Conservation (phyloP, 352 stramenopile genomes). For the Phytophthora pseudosyringae region DNA sequence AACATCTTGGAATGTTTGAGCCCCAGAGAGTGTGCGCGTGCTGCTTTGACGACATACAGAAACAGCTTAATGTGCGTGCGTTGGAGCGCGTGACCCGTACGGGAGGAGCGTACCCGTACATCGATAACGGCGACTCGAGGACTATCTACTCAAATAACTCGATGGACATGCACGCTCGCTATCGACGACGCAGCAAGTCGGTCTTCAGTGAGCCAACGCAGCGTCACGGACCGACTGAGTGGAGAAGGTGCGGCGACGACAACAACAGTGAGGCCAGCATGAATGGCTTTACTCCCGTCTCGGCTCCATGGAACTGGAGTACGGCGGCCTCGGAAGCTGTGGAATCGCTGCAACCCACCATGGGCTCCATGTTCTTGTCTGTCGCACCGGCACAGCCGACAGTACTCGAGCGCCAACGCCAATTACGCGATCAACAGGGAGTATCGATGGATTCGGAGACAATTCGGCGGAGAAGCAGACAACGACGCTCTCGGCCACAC, state of each 20-base stretch:
- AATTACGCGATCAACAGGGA: slow-evolving; percentile 19
- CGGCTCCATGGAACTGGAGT: slow-evolving; percentile 29
- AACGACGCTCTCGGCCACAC: slow-evolving; percentile 25
- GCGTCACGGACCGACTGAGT: slow-evolving; percentile 12
- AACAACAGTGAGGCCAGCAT: slow-evolving; percentile 25
- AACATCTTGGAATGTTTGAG: slow-evolving; percentile 59
- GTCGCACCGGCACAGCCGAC: slow-evolving; percentile 31
- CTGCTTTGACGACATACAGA: slow-evolving; percentile 68
- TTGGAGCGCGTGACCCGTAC: slow-evolving; percentile 33
- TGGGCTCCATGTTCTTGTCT: slow-evolving; percentile 42
- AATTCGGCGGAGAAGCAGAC: slow-evolving; percentile 17
- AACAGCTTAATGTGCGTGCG: slow-evolving; percentile 50
- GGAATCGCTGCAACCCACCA: slow-evolving; percentile 30
- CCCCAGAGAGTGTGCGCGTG: slow-evolving; percentile 70
- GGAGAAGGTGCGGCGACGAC: slow-evolving; percentile 20
- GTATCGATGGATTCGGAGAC: slow-evolving; percentile 18
- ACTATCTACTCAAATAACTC: slow-evolving; percentile 25
- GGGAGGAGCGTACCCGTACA: slow-evolving; percentile 29
- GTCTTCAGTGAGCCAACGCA: slow-evolving; percentile 38
- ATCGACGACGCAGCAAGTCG: slow-evolving; percentile 40
- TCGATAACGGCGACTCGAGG: slow-evolving; percentile 25
- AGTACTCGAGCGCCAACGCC: slow-evolving; percentile 34
- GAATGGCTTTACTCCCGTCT: slow-evolving; percentile 31
- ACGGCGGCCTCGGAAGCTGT: slow-evolving; percentile 23
- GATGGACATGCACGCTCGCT: slow-evolving; percentile 15